phyloP scores from a whole-genome alignment of 306 rosid species.

The Acmispon strigosus region DNA sequence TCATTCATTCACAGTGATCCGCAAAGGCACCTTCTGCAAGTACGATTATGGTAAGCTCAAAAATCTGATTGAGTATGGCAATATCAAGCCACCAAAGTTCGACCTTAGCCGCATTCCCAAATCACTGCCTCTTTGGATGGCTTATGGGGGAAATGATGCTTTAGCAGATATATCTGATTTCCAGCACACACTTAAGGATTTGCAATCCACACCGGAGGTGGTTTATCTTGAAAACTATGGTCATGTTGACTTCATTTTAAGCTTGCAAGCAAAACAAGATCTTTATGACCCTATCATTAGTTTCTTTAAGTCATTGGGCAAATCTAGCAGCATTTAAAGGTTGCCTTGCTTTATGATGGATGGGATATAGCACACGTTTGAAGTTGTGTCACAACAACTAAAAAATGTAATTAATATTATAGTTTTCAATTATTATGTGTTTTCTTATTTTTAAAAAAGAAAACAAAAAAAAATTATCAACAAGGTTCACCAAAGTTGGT shows the following conservation, averaged over 20 bases:
- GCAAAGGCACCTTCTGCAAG: constrained; percentile 66
- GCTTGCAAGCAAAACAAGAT: constrained; percentile 67
- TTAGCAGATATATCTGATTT: constrained; percentile 67
- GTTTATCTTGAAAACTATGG: constrained; percentile 79
- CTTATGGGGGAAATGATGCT: constrained; percentile 79
- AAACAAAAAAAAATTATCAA: no score
- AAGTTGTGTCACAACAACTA: no score
- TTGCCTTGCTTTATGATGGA: constrained; percentile 13
- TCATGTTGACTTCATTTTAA: constrained; percentile 76
- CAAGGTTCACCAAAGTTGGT: no score
- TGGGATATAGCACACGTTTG: neutral
- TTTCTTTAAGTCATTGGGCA: constrained; percentile 39
- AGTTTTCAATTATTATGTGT: no score
- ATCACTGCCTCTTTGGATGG: constrained; percentile 90
- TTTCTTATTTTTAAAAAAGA: no score
- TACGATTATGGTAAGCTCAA: constrained; percentile 79
- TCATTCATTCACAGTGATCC: constrained; percentile 64
- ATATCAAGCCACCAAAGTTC: constrained; percentile 62
- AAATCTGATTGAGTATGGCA: constrained; percentile 62
- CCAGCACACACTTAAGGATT: constrained; percentile 53
- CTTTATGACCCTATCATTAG: constrained; percentile 57
- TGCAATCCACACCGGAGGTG: constrained; percentile 65
- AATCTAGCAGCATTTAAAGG: constrained; percentile 28
- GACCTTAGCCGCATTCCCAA: constrained; percentile 66
- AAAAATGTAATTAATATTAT: no score